A percentile compares a stretch with the other conserved stretches of the same genome.
Conservation (phyloP, 139 green algal genomes). For the Chlamydomonas sp. region DNA sequence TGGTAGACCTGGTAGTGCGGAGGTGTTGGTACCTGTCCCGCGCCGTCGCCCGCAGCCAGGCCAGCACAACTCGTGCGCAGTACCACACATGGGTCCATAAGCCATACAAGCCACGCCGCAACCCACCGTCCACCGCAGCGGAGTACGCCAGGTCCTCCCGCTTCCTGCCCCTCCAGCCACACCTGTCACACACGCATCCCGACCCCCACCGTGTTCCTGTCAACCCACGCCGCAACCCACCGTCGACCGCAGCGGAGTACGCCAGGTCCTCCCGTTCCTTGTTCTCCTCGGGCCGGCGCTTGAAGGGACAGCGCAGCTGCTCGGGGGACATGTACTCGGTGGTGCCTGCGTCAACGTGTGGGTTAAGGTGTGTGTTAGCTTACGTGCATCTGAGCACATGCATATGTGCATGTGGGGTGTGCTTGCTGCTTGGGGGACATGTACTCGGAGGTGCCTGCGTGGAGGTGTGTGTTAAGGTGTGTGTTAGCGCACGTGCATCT, state of each 20-base stretch:
- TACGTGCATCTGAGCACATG: too few relatives aligned
- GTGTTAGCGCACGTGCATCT: too few relatives aligned
- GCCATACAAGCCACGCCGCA: background rate
- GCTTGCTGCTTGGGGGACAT: conserved; percentile 61
- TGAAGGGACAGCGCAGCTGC: conserved; percentile 63
- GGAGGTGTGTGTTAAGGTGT: background rate
- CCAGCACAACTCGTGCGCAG: too few relatives aligned
- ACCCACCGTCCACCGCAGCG: conserved; percentile 20
- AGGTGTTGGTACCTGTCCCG: too few relatives aligned
- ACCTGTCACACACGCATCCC: too few relatives aligned
- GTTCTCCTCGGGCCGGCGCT: conserved; percentile 59
- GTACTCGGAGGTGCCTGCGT: conserved; percentile 48
- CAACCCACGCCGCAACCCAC: too few relatives aligned
- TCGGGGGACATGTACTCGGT: conserved; percentile 67
- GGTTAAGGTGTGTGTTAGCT: background rate
- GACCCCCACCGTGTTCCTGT: too few relatives aligned
- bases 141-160: conserved; percentile 53
- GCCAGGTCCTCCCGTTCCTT: conserved; percentile 57
- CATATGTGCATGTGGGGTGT: too few relatives aligned
- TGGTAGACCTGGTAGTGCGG: too few relatives aligned
- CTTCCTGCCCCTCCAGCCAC: conserved; percentile 38
- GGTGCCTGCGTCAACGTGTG: conserved; percentile 7
- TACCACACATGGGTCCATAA: too few relatives aligned
- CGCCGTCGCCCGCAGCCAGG: too few relatives aligned
- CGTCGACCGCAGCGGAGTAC: conserved; percentile 46